Conservation (phyloP, 2,329 filamentous ascomycete species). For the Aspergillus fumigatus region DNA sequence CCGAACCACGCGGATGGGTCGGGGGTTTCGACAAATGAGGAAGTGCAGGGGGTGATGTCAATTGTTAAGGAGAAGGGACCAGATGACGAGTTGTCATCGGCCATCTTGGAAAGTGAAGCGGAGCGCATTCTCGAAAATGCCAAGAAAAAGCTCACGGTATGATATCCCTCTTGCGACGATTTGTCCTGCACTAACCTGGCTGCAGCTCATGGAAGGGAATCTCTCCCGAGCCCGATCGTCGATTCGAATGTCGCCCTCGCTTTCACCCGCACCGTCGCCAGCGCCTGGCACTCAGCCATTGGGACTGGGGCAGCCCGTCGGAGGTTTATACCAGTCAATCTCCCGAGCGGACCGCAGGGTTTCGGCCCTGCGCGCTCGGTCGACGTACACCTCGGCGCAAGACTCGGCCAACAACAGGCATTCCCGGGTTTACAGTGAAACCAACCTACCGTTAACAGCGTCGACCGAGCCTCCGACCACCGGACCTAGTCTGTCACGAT, state of each 20-base stretch:
- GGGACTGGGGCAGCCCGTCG: slow-evolving; percentile 37
- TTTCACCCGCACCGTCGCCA: slow-evolving; percentile 46
- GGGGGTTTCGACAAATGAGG: slow-evolving; percentile 2
- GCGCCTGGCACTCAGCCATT: slow-evolving; percentile 22
- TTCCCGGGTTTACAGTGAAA: slow-evolving; percentile 59
- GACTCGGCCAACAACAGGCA: slow-evolving; percentile 46
- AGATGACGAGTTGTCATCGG: slow-evolving; percentile 65
- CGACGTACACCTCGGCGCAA: slow-evolving; percentile 30
- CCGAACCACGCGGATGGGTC: slow-evolving; percentile 5
- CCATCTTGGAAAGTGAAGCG: slow-evolving; percentile 72
- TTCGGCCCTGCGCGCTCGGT: slow-evolving; percentile 44
- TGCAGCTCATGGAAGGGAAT: slow-evolving; percentile 88
- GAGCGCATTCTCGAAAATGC: slow-evolving; percentile 91
- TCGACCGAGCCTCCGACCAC: slow-evolving; percentile 21
- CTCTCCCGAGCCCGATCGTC: slow-evolving; percentile 71
- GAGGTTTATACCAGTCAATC: slow-evolving; percentile 40
- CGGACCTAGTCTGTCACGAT: slow-evolving; percentile 49
- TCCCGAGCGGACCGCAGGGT: slow-evolving; percentile 38
- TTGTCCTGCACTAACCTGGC: slow-evolving; percentile 12
- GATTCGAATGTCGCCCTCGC: slow-evolving; percentile 51
- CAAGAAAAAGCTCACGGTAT: slow-evolving; percentile 79
- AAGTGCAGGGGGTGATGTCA: slow-evolving; percentile 28
- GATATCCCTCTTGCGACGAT: slow-evolving; percentile 28
- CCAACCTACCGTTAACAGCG: slow-evolving; percentile 46
- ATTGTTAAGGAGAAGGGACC: slow-evolving; percentile 39